Base-by-base conservation (phyloP, 2,329 filamentous ascomycete genomes). In the Aquanectria penicillioides region DNA sequence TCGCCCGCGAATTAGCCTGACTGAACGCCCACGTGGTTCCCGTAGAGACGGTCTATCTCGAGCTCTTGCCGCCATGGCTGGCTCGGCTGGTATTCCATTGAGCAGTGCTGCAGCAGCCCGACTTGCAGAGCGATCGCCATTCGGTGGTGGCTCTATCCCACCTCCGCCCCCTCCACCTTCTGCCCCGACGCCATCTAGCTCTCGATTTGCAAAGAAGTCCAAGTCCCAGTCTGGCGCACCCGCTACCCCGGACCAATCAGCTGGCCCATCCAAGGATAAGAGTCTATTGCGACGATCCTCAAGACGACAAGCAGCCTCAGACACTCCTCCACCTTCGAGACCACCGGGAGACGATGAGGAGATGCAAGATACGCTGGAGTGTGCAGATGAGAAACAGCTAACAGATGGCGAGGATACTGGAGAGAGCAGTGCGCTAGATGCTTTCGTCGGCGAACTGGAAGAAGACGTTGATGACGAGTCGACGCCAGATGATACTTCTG, bases 371-470 rank as follows among this genome's bases (percentile, higher is more conserved):
- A 89, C 90, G 3, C 80, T 98, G 4, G 95, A 98, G 77, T 97
- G 94, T 74, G 94, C 93, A 7, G 94, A 98, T 72, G 94, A 98
- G 77, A 91, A 91, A 73, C 92, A 92, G 51, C 76, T 97, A 11
- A 89, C 89, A 29, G 88, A 89, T 12, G 89, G 92, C 13, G 88
- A 89, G 2, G 87, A 87, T 13, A 80, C 88, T 53, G 88, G 88
- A 13, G 89, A 91, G 26, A 80, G 78, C 40, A 84, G 84, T 64
- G 87, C 90, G 6, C 79, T 98, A 47, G 92, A 97, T 73, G 89
- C 92, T 18, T 91, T 98, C 60, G 89, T 97, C n/a, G 93, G 94
- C 58, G 92, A 96, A 66, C 80, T 97, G 1, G 93, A 97, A 54
- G 91, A 94, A 61, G 92, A 94, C 26, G 89, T 94, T 75, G 88